Evolutionary conservation across 2,329 filamentous ascomycete genomes (phyloP).

Genomic region (Teratosphaeriaceae sp.): DNA sequence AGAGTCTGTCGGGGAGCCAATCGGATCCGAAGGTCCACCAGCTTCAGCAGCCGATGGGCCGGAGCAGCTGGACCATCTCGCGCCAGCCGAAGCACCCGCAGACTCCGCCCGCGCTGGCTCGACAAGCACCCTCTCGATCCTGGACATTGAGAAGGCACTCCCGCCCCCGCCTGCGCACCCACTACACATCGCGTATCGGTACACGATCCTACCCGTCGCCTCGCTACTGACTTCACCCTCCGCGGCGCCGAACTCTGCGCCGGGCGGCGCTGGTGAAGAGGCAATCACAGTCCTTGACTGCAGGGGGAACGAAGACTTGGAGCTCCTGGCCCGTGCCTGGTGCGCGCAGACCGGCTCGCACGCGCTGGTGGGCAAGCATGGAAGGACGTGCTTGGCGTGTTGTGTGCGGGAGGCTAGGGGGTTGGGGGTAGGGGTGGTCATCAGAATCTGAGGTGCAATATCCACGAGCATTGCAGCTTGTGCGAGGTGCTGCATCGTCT

Average conservation of each 20-base stretch:
- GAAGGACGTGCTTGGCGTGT: conserved; percentile 65
- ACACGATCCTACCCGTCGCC: conserved; percentile 30
- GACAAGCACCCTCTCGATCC: background rate
- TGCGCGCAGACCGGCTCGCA: conserved; percentile 71
- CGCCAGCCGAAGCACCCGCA: background rate
- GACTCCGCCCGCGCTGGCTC: background rate
- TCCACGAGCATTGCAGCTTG: too few relatives aligned
- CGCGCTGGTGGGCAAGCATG: conserved; percentile 60
- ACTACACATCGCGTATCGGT: conserved; percentile 33
- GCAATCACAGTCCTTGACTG: conserved; percentile 42
- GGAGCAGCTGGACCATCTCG: background rate
- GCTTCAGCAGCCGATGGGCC: too few relatives aligned
- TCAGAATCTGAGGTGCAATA: conserved; percentile 20
- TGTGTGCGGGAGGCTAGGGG: conserved; percentile 69
- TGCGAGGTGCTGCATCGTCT: too few relatives aligned
- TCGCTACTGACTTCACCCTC: conserved; percentile 19
- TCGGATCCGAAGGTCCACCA: too few relatives aligned
- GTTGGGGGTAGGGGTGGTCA: conserved; percentile 62
- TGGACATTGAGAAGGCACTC: conserved; percentile 32
- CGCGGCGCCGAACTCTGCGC: conserved; percentile 2
- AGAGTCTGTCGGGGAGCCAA: too few relatives aligned
- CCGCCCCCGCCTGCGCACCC: conserved; percentile 30
- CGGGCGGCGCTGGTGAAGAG: conserved; percentile 16
- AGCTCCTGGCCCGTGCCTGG: conserved; percentile 64
- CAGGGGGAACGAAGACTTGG: conserved; percentile 56